phyloP scores from a whole-genome alignment of 306 rosid species.

The Cucumis hystrix region DNA sequence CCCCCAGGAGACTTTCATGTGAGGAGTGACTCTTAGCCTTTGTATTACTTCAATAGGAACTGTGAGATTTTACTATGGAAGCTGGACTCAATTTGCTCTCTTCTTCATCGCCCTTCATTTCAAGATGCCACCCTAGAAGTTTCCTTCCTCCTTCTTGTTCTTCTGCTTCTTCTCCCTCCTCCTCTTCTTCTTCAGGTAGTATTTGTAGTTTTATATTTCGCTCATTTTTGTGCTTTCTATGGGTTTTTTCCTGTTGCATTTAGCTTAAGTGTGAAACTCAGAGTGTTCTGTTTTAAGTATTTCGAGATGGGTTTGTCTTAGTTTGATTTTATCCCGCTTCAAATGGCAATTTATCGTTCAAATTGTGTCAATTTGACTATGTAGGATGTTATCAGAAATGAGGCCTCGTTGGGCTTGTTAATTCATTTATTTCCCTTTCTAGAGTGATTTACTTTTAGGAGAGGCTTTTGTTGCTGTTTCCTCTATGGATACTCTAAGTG shows the following conservation, averaged over 20 bases:
- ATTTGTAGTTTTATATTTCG: background rate
- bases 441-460: background rate
- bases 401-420: background rate
- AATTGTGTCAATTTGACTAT: too few species aligned
- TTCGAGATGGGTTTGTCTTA: background rate
- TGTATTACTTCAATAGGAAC: background rate
- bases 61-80: constrained; percentile 34
- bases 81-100: constrained; percentile 48
- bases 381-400: background rate
- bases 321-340: background rate
- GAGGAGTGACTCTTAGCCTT: background rate
- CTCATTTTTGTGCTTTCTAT: background rate
- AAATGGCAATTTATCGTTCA: background rate
- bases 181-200: constrained; percentile 27
- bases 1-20: background rate
- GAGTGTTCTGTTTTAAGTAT: background rate
- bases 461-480: background rate
- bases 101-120: constrained; percentile 42
- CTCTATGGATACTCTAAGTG: background rate
- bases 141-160: constrained; percentile 27
- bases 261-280: background rate
- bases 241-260: background rate
- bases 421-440: background rate
- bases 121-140: constrained; percentile 40
- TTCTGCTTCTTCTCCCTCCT: background rate